Percentiles rank a stretch among this genome's conserved stretches.
Conservation (phyloP, 495 filamentous ascomycete genomes). For the Alectoria sarmentosa region DNA sequence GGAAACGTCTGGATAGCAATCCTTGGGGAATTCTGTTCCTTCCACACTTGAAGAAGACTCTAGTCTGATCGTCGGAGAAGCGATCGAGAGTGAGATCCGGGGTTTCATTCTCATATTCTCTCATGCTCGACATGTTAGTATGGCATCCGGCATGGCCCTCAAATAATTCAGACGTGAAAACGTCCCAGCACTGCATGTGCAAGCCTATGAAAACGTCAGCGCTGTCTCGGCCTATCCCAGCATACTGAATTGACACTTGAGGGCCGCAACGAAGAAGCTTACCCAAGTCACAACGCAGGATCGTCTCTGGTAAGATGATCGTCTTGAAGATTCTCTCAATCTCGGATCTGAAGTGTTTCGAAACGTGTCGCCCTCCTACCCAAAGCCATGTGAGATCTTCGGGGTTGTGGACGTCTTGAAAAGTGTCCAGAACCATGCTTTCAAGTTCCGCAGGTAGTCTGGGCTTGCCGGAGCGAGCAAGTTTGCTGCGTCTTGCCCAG, state of each 20-base stretch:
- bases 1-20: not conserved
- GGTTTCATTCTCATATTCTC: not conserved
- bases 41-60: not conserved
- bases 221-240: not conserved
- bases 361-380: slow-evolving; percentile 4
- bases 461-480: not conserved
- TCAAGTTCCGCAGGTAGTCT: not conserved
- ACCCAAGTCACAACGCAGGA: not conserved
- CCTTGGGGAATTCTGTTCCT: not conserved
- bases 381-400: slow-evolving; percentile 8
- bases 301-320: not conserved
- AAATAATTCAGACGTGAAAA: not conserved
- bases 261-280: not conserved
- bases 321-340: slow-evolving; percentile 3
- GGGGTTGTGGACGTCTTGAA: not conserved
- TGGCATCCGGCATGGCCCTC: not conserved
- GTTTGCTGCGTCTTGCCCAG: not conserved
- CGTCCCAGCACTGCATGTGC: not conserved
- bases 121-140: not conserved
- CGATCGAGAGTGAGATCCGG: not conserved
- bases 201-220: not conserved
- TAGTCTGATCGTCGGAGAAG: not conserved
- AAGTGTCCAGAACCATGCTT: not conserved
- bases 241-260: not conserved
- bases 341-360: not conserved